phyloP scores from a whole-genome alignment of 805 yeast species.

The Metschnikowia kunwiensis region DNA sequence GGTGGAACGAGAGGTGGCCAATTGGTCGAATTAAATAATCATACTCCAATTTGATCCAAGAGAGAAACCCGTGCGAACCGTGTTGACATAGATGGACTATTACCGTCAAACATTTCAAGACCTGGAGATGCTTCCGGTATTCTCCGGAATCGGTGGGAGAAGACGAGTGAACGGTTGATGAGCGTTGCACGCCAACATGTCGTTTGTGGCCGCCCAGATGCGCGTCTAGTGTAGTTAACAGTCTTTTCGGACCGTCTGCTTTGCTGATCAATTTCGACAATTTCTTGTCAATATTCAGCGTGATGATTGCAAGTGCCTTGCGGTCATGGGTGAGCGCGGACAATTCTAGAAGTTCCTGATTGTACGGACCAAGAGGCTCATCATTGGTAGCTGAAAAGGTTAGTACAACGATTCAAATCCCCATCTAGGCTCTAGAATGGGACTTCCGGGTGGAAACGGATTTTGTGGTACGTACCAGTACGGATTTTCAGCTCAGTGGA shows the following conservation, averaged over 20 bases:
- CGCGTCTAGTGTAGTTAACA: not conserved
- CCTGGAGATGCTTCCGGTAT: conserved; percentile 5
- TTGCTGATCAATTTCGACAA: conserved; percentile 21
- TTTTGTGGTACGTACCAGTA: conserved; percentile 18
- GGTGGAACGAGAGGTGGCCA: conserved; percentile 10
- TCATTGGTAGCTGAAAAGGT: conserved; percentile 44
- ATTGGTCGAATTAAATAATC: conserved; percentile 19
- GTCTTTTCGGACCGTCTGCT: conserved; percentile 7
- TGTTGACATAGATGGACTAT: conserved; percentile 49
- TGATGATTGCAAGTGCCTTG: conserved; percentile 38
- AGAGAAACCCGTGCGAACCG: conserved; percentile 50
- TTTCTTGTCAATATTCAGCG: conserved; percentile 39
- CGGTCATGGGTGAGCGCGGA: conserved; percentile 44
- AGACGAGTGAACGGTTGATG: conserved; percentile 7
- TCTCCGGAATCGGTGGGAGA: conserved; percentile 2
- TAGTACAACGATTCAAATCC: not conserved
- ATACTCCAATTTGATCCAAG: conserved; percentile 36
- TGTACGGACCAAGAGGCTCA: conserved; percentile 55
- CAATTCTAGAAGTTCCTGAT: conserved; percentile 52
- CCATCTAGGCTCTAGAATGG: no score
- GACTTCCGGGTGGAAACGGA: no score
- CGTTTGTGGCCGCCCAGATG: not conserved
- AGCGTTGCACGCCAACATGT: conserved; percentile 1
- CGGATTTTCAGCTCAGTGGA: conserved; percentile 13
- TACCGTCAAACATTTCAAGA: conserved; percentile 52